A percentile compares a stretch with the other conserved stretches of the same genome.
phyloP scores from a whole-genome alignment of 176 grass and related monocot genomes.

The Oropetium thomaeum region DNA sequence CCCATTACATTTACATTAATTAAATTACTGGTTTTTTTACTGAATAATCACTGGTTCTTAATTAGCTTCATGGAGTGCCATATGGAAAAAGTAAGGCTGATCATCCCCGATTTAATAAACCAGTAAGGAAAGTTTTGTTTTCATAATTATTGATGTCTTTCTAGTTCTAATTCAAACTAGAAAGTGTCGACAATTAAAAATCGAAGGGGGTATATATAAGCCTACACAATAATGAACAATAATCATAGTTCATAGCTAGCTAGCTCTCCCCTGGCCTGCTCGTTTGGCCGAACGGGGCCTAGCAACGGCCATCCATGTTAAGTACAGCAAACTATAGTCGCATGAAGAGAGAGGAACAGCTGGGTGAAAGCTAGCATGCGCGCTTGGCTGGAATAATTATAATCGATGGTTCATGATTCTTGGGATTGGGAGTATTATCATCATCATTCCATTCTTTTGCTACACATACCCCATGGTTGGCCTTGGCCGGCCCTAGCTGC shows the following conservation, averaged over 20 bases:
- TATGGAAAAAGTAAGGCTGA: no score
- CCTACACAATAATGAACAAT: no score
- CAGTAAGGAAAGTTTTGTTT: no score
- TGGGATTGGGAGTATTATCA: conserved; percentile 45
- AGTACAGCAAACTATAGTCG: neutral
- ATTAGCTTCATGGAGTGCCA: neutral
- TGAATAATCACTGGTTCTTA: neutral
- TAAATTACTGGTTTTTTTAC: neutral
- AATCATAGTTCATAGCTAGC: no score
- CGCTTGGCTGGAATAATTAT: conserved; percentile 23
- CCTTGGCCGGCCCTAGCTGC: conserved; percentile 5
- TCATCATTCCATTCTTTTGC: conserved; percentile 27
- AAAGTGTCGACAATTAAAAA: no score
- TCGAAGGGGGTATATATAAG: no score
- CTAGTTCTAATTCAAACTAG: no score
- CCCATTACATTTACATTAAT: neutral
- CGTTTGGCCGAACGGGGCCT: no score
- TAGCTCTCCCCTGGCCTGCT: no score
- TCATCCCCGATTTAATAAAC: no score
- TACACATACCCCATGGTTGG: conserved; percentile 22
- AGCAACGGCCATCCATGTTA: neutral
- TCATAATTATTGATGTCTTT: no score
- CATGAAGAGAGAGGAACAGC: conserved; percentile 14
- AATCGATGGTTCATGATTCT: conserved; percentile 24
- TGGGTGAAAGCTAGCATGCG: conserved; percentile 7